Conservation (phyloP, 768 basidiomycete species). For the Lepiota subincarnata region DNA sequence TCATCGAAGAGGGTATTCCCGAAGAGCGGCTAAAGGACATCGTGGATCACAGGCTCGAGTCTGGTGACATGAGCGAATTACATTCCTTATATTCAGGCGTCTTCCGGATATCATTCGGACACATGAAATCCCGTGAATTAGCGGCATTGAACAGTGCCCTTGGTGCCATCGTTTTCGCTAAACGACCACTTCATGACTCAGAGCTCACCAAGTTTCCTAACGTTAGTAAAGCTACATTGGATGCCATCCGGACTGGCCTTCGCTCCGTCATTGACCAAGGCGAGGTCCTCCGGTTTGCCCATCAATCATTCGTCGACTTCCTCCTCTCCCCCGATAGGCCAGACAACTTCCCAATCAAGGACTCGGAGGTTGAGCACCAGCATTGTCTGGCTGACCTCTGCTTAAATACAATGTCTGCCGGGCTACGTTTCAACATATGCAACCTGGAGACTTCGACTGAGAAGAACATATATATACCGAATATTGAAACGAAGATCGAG, state of each 20-base stretch:
- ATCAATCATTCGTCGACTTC: slow-evolving; percentile 26
- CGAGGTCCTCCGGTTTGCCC: slow-evolving; percentile 16
- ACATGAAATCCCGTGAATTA: slow-evolving; percentile 6
- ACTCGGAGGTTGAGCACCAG: slow-evolving; percentile 14
- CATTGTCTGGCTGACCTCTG: slow-evolving; percentile 17
- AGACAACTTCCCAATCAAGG: slow-evolving; percentile 13
- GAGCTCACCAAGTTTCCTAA: slow-evolving; percentile 13
- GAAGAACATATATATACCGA: slow-evolving; percentile 23
- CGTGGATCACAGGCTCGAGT: slow-evolving; percentile 9
- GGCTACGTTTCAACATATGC: slow-evolving; percentile 33
- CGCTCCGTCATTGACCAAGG: slow-evolving; percentile 17
- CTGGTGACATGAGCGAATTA: slow-evolving; percentile 16
- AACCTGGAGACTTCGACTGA: slow-evolving; percentile 25
- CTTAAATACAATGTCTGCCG: slow-evolving; percentile 23
- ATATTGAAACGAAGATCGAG: slow-evolving; percentile 18
- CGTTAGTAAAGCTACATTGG: slow-evolving; percentile 14
- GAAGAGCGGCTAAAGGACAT: slow-evolving; percentile 12
- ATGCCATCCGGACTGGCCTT: slow-evolving; percentile 16
- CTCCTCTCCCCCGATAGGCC: slow-evolving; percentile 14
- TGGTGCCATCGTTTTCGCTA: slow-evolving; percentile 20
- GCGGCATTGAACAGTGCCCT: slow-evolving; percentile 15
- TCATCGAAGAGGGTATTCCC: slow-evolving; percentile 17
- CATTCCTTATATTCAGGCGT: slow-evolving; percentile 15
- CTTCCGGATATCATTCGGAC: slow-evolving; percentile 16
- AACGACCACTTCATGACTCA: slow-evolving; percentile 16